Base-by-base conservation (phyloP, 176 grass and related monocot genomes). In the Oryza australiensis region DNA sequence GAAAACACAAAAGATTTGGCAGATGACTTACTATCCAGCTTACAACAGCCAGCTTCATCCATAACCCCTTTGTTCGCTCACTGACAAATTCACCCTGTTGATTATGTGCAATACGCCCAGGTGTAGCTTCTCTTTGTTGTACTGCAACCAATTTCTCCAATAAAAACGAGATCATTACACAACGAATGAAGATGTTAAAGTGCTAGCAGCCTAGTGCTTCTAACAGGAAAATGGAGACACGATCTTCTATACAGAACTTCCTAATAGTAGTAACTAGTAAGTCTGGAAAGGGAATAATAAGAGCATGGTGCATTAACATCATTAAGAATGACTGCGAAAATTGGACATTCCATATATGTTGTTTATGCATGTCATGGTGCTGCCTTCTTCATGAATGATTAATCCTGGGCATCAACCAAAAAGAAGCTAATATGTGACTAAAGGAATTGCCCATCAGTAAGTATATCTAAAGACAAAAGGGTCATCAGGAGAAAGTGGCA, bases 21-120 rank as follows among this genome's bases (percentile, higher is more conserved):
- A 77, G 73, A 68, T 83, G 68, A 88, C 85, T 83, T 94, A 94
- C 94, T 57, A 77, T 93, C 94, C 91, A 97, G 84, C 82, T 94
- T 80, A 89, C 68, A 83, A 94, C 87, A 94, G 80, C 89, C 23
- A 91, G 49, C 67, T 80, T 85, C 87, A 73, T 91, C 72, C 84
- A 92, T 92, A 82, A 87, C 45, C 90, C 87, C 16, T 68, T 33
- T 46, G 94, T 77, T 55, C 63, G 67, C 15, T 70, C 75, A 29
- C 6, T 34, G 72, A 94, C 12, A 79, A 91, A 91, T 40, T 53
- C 28, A 68, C 40, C 22, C 75, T 86, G 78, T 55, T 91, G 76
- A 34, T 85, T 42, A 28, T 11, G 68, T 10, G 40, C 6, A 66
- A 5, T 9, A 63, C 65, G 42, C 35, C 7, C 32, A 40, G 79